Base-by-base conservation (phyloP, 805 yeast genomes). In the Barnettozyma botsteinii region DNA sequence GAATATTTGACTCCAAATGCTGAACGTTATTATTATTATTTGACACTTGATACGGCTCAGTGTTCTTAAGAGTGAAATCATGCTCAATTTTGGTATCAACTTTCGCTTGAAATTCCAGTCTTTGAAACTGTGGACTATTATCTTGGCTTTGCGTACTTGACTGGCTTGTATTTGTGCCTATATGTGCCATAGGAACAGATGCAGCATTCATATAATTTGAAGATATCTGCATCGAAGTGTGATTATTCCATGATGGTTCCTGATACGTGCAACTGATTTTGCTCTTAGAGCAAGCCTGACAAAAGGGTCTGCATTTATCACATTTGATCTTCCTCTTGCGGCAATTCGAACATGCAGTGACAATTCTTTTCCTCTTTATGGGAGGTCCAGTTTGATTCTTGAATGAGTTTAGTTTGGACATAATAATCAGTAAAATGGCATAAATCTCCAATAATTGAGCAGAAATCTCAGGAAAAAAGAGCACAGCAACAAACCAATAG, bases 181-280 rank as follows among this genome's bases (percentile, higher is more conserved):
- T 52, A 31, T 48, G 52, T 4, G 56, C 59, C 48, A 54, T 38
- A 0, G 60, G 60, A 3, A 49, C 46, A 3, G 35, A 34, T 7
- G 60, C 57, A 4, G 60, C 59, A 14, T 27, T 26, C 21, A 40
- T 38, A 27, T 53, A 55, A 32, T 53, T 44, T 1, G 37, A 25
- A 9, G 40, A 35, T 2, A 45, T 19, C 6, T 40, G 19, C 8
- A 19, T 36, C 11, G 62, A n/a, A n/a, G n/a, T 49, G 18, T 64
- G 71, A 43, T 81, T 53, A 54, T 67, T 75, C 81, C 81, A 75
- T 18, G 70, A 64, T 26, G 79, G 81, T 46, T 73, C 79, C 51
- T 73, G 64, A 47, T 75, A 75, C 23, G 66, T 67, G 41, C 80
- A 75, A 9, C 66, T 10, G 67, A 18, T 72, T 2, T 73, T 75